Evolutionary conservation across 495 filamentous ascomycete genomes (phyloP).

Genomic region (Talaromyces thailandensis): DNA sequence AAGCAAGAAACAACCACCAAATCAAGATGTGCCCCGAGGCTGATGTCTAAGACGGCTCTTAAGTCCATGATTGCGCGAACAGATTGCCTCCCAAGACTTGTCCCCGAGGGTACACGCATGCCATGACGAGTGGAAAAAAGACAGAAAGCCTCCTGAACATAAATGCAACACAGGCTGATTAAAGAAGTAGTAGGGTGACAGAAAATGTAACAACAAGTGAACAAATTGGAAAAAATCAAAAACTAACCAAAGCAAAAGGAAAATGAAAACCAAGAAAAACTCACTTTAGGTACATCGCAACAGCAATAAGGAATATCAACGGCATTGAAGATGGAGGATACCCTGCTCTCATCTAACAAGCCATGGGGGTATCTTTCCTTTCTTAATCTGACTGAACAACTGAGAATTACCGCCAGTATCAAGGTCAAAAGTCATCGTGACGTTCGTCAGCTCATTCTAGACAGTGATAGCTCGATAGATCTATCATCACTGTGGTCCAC

Average conservation of each 20-base stretch:
- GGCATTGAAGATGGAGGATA: constrained; percentile 4
- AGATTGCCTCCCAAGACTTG: not conserved
- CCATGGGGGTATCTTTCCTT: not conserved
- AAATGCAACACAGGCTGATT: not conserved
- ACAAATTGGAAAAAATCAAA: not conserved
- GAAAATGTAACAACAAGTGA: not conserved
- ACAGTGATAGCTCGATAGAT: not conserved
- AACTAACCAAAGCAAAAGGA: not conserved
- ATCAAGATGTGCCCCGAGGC: not conserved
- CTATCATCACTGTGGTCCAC: not conserved
- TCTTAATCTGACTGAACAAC: not conserved
- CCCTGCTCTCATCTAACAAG: not conserved
- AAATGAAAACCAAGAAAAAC: not conserved
- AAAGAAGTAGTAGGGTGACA: not conserved
- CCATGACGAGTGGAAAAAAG: not conserved
- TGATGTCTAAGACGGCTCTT: not conserved
- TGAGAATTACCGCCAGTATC: not conserved
- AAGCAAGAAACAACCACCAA: not conserved
- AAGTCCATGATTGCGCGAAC: not conserved
- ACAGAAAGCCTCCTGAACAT: constrained; percentile 3
- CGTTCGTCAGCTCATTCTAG: not conserved
- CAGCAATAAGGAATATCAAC: not conserved
- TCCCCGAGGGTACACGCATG: not conserved
- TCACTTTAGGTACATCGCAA: not conserved
- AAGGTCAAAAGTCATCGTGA: not conserved